Evolutionary conservation across 805 yeast genomes (phyloP).

Genomic region (Dipodascopsis uninucleata): DNA sequence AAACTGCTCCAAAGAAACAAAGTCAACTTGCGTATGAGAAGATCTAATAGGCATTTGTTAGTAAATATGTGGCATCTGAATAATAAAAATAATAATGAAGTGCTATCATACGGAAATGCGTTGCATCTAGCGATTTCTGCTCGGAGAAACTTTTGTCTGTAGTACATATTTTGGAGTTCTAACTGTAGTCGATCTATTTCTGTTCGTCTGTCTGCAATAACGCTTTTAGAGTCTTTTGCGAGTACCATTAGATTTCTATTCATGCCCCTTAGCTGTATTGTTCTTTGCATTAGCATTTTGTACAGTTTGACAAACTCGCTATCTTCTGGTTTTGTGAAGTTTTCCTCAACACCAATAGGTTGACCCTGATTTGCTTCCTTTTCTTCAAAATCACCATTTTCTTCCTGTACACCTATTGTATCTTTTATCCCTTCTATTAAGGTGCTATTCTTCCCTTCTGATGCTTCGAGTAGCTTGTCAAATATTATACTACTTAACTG

Average conservation of each 20-base stretch:
- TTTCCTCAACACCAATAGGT: neutral
- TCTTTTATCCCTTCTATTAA: conserved; percentile 1
- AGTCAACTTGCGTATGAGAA: conserved; percentile 14
- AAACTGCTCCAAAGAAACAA: conserved; percentile 21
- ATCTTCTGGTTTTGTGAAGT: no score
- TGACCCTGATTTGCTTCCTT: neutral
- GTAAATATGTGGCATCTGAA: neutral
- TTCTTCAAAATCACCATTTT: neutral
- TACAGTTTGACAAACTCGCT: conserved; percentile 8
- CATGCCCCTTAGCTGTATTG: conserved; percentile 3
- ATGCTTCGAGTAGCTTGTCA: no score
- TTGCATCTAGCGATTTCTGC: conserved; percentile 19
- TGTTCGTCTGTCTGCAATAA: conserved; percentile 1
- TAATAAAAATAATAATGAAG: neutral
- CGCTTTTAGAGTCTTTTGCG: neutral
- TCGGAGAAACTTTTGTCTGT: conserved; percentile 19
- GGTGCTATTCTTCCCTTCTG: no score
- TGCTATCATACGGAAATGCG: conserved; percentile 19
- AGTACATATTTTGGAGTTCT: conserved; percentile 18
- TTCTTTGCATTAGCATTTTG: conserved; percentile 4
- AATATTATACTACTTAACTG: no score
- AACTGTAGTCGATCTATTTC: conserved; percentile 21
- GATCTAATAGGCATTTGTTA: conserved; percentile 5
- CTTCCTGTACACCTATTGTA: conserved; percentile 2
- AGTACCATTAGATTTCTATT: conserved; percentile 10